These are phyloP conservation scores for Globisporangium recalcitrans DNA, from an alignment of 352 stramenopile genomes.

Conservation along the genomic window DNA sequence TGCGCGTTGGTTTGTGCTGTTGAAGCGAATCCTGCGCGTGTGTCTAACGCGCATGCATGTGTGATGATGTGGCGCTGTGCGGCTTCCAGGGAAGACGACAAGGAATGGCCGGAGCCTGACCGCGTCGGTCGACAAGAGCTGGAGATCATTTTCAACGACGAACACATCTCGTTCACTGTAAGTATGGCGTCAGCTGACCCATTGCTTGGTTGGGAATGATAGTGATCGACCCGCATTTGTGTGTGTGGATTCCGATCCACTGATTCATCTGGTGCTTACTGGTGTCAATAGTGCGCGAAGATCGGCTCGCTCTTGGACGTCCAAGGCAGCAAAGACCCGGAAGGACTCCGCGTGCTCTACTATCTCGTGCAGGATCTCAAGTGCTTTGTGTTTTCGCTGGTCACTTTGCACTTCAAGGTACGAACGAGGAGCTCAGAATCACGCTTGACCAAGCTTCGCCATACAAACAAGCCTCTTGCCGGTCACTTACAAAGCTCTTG, in stretches of 20 bases:
- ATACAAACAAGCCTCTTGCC: background rate
- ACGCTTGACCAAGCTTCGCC: background rate
- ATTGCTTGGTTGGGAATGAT: background rate
- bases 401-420: slow-evolving; percentile 96
- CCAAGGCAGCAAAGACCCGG: slow-evolving; percentile 93
- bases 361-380: slow-evolving; percentile 98
- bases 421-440: slow-evolving; percentile 1
- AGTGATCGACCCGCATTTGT: background rate
- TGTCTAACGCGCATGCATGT: background rate
- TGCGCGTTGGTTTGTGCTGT: background rate
- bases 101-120: slow-evolving; percentile 94
- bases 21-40: background rate
- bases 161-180: slow-evolving; percentile 97
- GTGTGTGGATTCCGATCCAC: no score
- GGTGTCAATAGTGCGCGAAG: slow-evolving; percentile 82
- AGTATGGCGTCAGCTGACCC: background rate
- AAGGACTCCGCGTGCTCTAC: slow-evolving; percentile 93
- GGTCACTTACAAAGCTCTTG: background rate
- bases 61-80: background rate
- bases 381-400: slow-evolving; percentile 95
- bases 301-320: slow-evolving; percentile 95
- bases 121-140: slow-evolving; percentile 92
- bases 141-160: slow-evolving; percentile 92
- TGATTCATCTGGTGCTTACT: background rate
- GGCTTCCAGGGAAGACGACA: slow-evolving; percentile 86